A percentile compares a stretch with the other conserved stretches of the same genome.
These are phyloP conservation scores for Jaminaea rosea DNA, from an alignment of 1,284 basidiomycete genomes.

Conservation along the genomic window DNA sequence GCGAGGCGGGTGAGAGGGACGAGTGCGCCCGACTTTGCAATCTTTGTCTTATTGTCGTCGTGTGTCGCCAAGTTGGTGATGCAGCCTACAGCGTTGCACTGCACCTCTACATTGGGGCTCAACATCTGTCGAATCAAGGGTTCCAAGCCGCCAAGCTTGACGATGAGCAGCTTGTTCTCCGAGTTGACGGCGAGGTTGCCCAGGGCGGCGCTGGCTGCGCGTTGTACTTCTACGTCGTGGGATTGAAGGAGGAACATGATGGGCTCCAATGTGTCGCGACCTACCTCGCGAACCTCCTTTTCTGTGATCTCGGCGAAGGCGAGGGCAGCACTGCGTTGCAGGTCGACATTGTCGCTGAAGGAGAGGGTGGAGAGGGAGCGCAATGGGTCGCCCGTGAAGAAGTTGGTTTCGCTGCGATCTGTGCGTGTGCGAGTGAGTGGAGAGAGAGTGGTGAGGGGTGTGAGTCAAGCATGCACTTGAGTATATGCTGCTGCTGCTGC, in stretches of 20 bases:
- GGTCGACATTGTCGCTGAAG: conserved; percentile 97
- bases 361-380: conserved; percentile 90
- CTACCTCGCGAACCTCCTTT: conserved; percentile 95
- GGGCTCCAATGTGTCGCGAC: conserved; percentile 93
- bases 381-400: conserved; percentile 60
- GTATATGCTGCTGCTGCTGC: too few species aligned
- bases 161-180: conserved; percentile 98
- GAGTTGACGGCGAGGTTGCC: conserved; percentile 98
- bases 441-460: not conserved
- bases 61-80: conserved; percentile 98
- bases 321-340: conserved; percentile 92
- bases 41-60: conserved; percentile 99
- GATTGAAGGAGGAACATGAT: conserved; percentile 94
- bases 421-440: not conserved
- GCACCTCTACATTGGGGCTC: conserved; percentile 96
- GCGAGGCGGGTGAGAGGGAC: conserved; percentile 93
- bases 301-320: conserved; percentile 99
- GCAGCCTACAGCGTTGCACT: conserved; percentile 99
- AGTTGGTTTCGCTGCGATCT: conserved; percentile 47
- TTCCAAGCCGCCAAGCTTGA: conserved; percentile 93
- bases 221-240: conserved; percentile 97
- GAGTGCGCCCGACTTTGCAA: conserved; percentile 94
- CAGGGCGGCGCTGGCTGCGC: conserved; percentile 94
- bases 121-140: conserved; percentile 98
- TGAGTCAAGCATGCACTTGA: conserved; percentile 60